phyloP scores from a whole-genome alignment of 345 rosid species.

The Theobroma cacao region DNA sequence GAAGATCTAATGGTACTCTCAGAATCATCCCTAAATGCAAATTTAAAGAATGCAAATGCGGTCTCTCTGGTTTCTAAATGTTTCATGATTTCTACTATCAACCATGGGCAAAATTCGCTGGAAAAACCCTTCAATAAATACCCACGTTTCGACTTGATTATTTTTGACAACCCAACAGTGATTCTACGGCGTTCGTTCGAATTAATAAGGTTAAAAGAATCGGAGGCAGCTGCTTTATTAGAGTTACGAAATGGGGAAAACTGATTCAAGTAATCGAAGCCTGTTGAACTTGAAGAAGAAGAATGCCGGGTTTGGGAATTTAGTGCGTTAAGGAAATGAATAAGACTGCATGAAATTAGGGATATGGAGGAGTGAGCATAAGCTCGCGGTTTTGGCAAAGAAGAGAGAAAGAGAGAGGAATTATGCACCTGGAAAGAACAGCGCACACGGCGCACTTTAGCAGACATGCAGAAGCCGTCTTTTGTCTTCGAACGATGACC shows the following conservation, averaged over 20 bases:
- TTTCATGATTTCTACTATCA: slow-evolving; percentile 45
- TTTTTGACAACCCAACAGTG: slow-evolving; percentile 41
- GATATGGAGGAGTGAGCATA: neutral
- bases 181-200: slow-evolving; percentile 55
- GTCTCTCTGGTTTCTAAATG: slow-evolving; percentile 40
- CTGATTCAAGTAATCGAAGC: slow-evolving; percentile 35
- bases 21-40: slow-evolving; percentile 44
- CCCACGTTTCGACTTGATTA: slow-evolving; percentile 40
- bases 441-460: slow-evolving; percentile 29
- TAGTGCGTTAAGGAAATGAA: neutral
- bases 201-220: slow-evolving; percentile 32
- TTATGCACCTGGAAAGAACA: slow-evolving; percentile 24
- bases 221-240: neutral
- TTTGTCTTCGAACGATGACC: neutral
- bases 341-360: neutral
- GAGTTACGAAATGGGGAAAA: slow-evolving; percentile 35
- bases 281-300: slow-evolving; percentile 9
- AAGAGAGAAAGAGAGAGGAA: slow-evolving; percentile 5
- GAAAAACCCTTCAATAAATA: slow-evolving; percentile 33
- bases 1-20: slow-evolving; percentile 31
- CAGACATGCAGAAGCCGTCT: slow-evolving; percentile 24
- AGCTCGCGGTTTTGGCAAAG: neutral
- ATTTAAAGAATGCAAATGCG: slow-evolving; percentile 64
- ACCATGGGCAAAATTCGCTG: slow-evolving; percentile 38
- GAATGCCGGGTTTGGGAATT: neutral